These are phyloP conservation scores for Aureobasidium sp. DNA, from an alignment of 2,329 filamentous ascomycete genomes.

Conservation along the genomic window DNA sequence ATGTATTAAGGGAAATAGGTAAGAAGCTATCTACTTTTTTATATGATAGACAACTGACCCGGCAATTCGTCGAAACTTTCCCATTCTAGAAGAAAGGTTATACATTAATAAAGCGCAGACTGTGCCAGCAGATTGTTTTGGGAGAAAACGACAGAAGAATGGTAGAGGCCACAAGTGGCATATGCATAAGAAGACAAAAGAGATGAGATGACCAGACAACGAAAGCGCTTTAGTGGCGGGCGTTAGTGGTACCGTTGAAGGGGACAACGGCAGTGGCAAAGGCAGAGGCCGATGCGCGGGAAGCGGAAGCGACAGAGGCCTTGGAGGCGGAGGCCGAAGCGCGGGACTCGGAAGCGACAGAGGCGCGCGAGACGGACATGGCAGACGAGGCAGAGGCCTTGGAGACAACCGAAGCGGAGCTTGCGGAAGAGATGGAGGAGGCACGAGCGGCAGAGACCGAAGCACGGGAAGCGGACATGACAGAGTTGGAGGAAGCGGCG, in stretches of 20 bases:
- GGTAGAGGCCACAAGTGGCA: not conserved
- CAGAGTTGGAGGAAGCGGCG: not conserved
- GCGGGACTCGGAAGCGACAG: constrained; percentile 5
- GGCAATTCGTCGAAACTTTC: too few relatives aligned
- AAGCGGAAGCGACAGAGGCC: not conserved
- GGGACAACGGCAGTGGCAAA: not conserved
- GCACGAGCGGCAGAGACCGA: constrained; percentile 6
- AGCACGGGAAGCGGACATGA: not conserved
- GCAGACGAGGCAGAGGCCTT: not conserved
- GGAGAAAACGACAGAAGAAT: not conserved
- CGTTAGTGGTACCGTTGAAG: constrained; percentile 8
- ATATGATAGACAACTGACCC: too few relatives aligned
- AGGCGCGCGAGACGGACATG: not conserved
- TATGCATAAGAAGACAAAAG: not conserved
- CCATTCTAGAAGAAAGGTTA: not conserved
- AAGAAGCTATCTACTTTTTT: not conserved
- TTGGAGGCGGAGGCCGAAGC: not conserved
- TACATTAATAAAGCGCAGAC: not conserved
- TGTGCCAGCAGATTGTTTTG: not conserved
- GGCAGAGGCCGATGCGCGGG: constrained; percentile 2
- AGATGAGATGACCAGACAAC: not conserved
- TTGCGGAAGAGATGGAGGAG: not conserved
- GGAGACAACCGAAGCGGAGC: not conserved
- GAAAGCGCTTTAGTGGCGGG: not conserved
- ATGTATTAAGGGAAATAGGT: not conserved